Base-by-base conservation (phyloP, 225 moss, liverwort and hornwort genomes). In the Ulota crispa region DNA sequence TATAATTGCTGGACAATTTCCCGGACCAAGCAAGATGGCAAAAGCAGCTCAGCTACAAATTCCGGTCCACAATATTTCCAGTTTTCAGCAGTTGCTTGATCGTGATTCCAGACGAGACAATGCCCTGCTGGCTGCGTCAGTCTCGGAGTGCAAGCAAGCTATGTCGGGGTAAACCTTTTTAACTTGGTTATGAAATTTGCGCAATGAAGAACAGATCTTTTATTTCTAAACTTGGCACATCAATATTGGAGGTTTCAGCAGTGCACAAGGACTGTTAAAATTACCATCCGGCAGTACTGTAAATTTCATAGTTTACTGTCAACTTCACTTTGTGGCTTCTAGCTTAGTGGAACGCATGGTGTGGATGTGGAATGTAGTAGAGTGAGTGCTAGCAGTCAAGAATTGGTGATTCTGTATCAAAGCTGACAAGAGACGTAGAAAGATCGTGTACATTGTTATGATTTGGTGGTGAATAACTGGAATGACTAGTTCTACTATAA, bases 21-120 rank as follows among this genome's bases (percentile, higher is more conserved):
- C 96, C 12, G 96, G 96, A 68, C 89, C 91, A 56, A 81, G 79
- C 31, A 96, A 96, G 87, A 78, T 96, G 68, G 57, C 65, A 21
- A 88, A 86, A 76, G 91, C 93, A 41, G 66, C 84, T 55, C 81
- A 88, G 76, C 85, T 91, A 11, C 89, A 85, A 72, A 80, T 89
- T 50, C 83, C 83, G 52, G 86, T 92, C 53, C 73, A 87, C 4
- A 83, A 92, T 85, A 85, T 86, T 80, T 81, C 86, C 64, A 84
- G 66, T 75, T 93, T 96, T 66, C 84, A 84, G 76, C 80, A 72
- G 77, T 85, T 89, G 60, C 75, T 94, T 70, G 85, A 83, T 63
- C 77, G 36, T 11, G 76, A 78, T 68, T 45, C 28, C 65, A 59
- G 74, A 15, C 42, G 53, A 70, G 68, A 75, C 9, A 70, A 23